Conservation (phyloP, 495 filamentous ascomycete species). For the Xylaria bambusicola region DNA sequence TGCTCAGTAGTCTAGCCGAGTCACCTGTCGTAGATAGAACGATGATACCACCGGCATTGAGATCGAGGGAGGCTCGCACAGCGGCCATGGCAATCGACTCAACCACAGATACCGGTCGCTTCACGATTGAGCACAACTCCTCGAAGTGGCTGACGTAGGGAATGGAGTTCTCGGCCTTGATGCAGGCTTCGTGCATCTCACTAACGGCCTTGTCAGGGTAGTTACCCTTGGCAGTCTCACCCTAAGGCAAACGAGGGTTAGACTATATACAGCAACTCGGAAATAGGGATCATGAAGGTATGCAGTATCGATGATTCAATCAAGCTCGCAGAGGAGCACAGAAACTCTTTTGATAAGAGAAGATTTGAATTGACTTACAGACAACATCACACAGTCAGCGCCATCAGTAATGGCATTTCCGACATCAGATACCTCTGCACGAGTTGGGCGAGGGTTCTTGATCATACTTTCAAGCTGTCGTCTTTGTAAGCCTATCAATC, state of each 20-base stretch:
- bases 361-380: conserved; percentile 32
- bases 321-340: not conserved
- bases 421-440: conserved; percentile 97
- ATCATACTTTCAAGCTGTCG: conserved; percentile 89
- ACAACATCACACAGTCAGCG: conserved; percentile 99
- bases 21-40: conserved; percentile 89
- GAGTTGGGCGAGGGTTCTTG: conserved; percentile 96
- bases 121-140: conserved; percentile 80
- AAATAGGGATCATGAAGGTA: not conserved
- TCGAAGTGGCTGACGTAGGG: conserved; percentile 96
- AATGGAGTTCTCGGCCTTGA: conserved; percentile 93
- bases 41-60: conserved; percentile 93
- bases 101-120: conserved; percentile 77
- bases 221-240: conserved; percentile 96
- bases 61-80: conserved; percentile 88
- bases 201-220: conserved; percentile 90
- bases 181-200: conserved; percentile 97
- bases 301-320: not conserved
- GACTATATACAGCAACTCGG: not conserved
- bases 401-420: conserved; percentile 97
- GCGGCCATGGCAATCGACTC: conserved; percentile 96
- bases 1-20: conserved; percentile 91
- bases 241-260: conserved; percentile 33
- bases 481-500: conserved; percentile 26
- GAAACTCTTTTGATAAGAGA: not conserved